These are phyloP conservation scores for Plantago coronopus DNA, from an alignment of 305 asterid species.

Conservation along the genomic window DNA sequence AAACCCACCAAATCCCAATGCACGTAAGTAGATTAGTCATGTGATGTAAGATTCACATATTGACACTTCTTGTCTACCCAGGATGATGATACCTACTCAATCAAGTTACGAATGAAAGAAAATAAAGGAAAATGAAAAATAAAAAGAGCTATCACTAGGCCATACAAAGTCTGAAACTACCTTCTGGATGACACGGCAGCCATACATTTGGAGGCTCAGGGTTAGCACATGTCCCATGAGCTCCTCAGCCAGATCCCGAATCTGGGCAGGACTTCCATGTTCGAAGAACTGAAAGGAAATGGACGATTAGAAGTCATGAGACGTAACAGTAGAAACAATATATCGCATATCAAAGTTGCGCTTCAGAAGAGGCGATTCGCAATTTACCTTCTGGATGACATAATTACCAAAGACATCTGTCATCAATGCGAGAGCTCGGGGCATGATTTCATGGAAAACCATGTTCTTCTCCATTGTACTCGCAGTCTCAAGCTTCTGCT, in stretches of 20 bases:
- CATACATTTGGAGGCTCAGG: constrained; percentile 86
- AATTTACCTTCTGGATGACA: constrained; percentile 70
- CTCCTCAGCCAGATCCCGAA: constrained; percentile 61
- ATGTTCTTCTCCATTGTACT: constrained; percentile 56
- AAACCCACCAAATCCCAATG: too few species aligned
- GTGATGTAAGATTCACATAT: too few species aligned
- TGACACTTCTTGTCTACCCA: too few species aligned
- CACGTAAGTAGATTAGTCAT: too few species aligned
- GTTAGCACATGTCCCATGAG: constrained; percentile 61
- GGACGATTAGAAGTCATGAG: constrained; percentile 3
- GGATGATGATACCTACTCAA: too few species aligned
- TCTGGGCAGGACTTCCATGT: constrained; percentile 67
- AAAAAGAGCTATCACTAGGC: neutral
- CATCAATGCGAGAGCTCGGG: constrained; percentile 64
- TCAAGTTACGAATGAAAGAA: neutral
- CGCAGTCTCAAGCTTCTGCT: constrained; percentile 77
- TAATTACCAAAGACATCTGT: constrained; percentile 84
- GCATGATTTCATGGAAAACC: constrained; percentile 72
- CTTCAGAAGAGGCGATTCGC: neutral
- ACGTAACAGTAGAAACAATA: constrained; percentile 7
- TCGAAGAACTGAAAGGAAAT: constrained; percentile 58
- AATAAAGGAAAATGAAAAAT: neutral
- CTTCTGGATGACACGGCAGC: constrained; percentile 87
- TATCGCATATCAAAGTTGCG: neutral
- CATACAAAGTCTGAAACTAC: constrained; percentile 27